phyloP scores from a whole-genome alignment of 352 stramenopile genomes.

The Elongisporangium anandrum region DNA sequence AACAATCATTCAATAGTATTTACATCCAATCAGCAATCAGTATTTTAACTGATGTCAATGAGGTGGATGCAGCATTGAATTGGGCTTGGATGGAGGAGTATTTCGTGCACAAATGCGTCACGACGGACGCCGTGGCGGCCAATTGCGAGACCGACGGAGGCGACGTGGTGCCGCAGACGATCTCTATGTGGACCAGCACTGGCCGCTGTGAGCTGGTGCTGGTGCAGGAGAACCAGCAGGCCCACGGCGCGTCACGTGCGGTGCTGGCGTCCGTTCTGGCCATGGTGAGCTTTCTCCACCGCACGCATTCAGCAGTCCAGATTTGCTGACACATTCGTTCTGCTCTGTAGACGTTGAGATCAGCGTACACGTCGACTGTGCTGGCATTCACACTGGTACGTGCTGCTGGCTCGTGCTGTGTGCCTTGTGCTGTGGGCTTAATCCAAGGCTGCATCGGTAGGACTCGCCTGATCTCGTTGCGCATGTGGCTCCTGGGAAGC shows the following conservation, averaged over 20 bases:
- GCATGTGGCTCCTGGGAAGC: conserved; percentile 13
- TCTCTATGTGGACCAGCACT: conserved; percentile 21
- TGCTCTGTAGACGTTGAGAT: conserved; percentile 1
- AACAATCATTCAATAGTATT: conserved; percentile 1
- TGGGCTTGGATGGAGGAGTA: conserved; percentile 48
- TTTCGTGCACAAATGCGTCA: conserved; percentile 66
- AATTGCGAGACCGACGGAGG: not conserved
- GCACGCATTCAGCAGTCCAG: not conserved
- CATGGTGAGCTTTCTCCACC: conserved; percentile 15
- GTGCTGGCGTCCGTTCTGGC: conserved; percentile 44
- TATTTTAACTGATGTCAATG: not conserved
- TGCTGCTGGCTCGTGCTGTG: not conserved
- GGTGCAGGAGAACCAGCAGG: conserved; percentile 58
- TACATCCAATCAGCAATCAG: not conserved
- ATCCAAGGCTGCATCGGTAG: not conserved
- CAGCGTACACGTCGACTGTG: conserved; percentile 23
- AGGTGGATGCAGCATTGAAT: not conserved
- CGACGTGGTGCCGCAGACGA: conserved; percentile 1
- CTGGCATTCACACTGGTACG: conserved; percentile 34
- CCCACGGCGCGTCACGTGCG: conserved; percentile 42
- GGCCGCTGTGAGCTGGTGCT: conserved; percentile 50
- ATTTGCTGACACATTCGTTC: not conserved
- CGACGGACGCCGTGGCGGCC: conserved; percentile 20
- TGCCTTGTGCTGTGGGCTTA: not conserved
- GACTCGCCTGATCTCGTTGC: not conserved